Conservation (phyloP, 148 eudicot genomes). For the Drosera capensis region DNA sequence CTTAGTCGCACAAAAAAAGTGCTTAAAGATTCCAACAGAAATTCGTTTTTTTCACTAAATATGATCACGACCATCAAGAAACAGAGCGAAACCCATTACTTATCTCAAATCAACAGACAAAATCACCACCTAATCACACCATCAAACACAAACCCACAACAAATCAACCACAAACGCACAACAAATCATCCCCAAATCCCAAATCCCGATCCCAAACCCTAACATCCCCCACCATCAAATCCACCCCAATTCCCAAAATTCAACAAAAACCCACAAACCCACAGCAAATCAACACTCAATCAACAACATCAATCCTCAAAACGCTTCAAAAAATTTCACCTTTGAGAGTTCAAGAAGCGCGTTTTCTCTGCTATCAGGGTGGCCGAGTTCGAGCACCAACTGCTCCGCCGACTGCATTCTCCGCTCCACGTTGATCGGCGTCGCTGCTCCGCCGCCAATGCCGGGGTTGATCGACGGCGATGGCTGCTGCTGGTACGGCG, state of each 20-base stretch:
- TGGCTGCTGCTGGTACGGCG: not conserved
- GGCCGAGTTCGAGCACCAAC: slow-evolving; percentile 64
- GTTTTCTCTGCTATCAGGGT: slow-evolving; percentile 69
- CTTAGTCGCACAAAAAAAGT: not conserved
- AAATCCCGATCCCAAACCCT: not conserved
- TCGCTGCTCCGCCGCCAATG: slow-evolving; percentile 11
- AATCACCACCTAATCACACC: not conserved
- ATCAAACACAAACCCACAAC: not conserved
- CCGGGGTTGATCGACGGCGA: not conserved
- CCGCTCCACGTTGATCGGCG: slow-evolving; percentile 14
- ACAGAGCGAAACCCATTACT: not conserved
- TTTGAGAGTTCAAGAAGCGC: slow-evolving; percentile 82
- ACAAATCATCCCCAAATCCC: not conserved
- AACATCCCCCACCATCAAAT: no score
- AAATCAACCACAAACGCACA: not conserved
- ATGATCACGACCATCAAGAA: not conserved
- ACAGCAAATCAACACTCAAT: not conserved
- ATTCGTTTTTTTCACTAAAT: no score
- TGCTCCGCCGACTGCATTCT: slow-evolving; percentile 74
- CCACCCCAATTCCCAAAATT: not conserved
- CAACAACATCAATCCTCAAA: not conserved
- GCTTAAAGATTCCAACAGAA: not conserved
- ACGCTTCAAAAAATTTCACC: slow-evolving; percentile 17
- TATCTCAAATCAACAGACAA: not conserved
- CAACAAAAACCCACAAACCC: not conserved